Base-by-base conservation (phyloP, 2,329 filamentous ascomycete genomes). In the Nemania sp. region DNA sequence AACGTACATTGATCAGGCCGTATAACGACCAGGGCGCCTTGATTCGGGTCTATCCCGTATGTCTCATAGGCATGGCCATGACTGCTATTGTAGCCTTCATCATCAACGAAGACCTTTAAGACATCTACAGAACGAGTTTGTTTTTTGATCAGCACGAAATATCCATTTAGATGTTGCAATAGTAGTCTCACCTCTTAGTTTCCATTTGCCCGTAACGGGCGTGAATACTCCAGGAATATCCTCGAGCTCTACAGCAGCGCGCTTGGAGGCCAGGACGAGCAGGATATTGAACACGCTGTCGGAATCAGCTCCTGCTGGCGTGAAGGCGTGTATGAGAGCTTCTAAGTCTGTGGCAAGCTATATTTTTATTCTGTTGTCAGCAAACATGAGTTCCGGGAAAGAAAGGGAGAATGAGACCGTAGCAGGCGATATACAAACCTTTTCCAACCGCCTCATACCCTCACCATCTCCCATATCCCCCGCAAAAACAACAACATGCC, bases 1-100 rank as follows among this genome's bases (percentile, higher is more conserved):
- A 28, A 69, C 78, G 71, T 68, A 82, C 81, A 82, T 70, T 86
- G 82, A 71, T 86, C 83, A 1, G 83, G 84, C 12, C 84, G 73
- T 7, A 86, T 76, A 54, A 86, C 70, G 0, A 81, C 73, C 4
- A 84, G 57, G 0, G 75, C 77, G 0, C 80, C 79, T 26, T 66
- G 52, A 5, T 67, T 58, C 0, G 73, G 66, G 49, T 79, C 73
- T 11, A 86, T 70, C 0, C 81, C 81, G 36, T 83, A 82, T 7
- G 71, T 71, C 43, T 81, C 72, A 59, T 86, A 86, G 1, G 79
- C 80, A 39, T 81, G 74, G 0, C 82, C 82, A 52, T 84, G 79
- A 1, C 74, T 73, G 52, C 80, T 78, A 54, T 81, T 77, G 62
- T 82, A 80, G 61, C 75, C 78, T 49, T 78, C 74, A 34, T 83